Evolutionary conservation across 257 asterid genomes (phyloP).

Genomic region (Parsonsia alboflavescens): DNA sequence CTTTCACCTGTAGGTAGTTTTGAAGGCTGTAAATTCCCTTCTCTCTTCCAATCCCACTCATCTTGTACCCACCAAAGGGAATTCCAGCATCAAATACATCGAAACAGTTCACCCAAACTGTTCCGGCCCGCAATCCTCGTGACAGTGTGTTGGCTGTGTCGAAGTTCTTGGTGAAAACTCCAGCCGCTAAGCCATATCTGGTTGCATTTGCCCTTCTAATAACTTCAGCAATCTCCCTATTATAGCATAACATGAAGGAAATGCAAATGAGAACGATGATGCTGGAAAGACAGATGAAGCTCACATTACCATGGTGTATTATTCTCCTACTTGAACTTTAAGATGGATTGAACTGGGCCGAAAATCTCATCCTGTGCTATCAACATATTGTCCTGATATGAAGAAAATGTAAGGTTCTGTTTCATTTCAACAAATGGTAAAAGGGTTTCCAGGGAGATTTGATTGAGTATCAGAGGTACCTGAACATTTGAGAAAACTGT

Average conservation of each 20-base stretch:
- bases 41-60: conserved; percentile 84
- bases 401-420: not conserved
- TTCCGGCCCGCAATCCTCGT: conserved; percentile 63
- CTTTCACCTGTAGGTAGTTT: conserved; percentile 74
- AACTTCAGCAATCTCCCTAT: conserved; percentile 62
- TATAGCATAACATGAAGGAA: conserved; percentile 3
- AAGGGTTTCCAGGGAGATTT: not conserved
- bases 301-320: no score
- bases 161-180: conserved; percentile 51
- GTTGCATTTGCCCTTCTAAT: conserved; percentile 58
- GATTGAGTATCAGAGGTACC: conserved; percentile 30
- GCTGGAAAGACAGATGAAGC: not conserved
- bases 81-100: conserved; percentile 62
- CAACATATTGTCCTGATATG: conserved; percentile 57
- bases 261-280: not conserved
- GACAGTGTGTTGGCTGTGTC: conserved; percentile 68
- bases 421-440: not conserved
- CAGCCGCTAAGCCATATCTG: conserved; percentile 75
- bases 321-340: conserved; percentile 64
- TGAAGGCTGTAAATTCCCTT: conserved; percentile 61
- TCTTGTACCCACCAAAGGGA: conserved; percentile 85
- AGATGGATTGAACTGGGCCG: conserved; percentile 75
- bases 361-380: conserved; percentile 74
- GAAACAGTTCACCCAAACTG: conserved; percentile 72
- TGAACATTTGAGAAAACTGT: conserved; percentile 74